phyloP scores from a whole-genome alignment of 2,329 filamentous ascomycete genomes.

The Chaetomium globosum region DNA sequence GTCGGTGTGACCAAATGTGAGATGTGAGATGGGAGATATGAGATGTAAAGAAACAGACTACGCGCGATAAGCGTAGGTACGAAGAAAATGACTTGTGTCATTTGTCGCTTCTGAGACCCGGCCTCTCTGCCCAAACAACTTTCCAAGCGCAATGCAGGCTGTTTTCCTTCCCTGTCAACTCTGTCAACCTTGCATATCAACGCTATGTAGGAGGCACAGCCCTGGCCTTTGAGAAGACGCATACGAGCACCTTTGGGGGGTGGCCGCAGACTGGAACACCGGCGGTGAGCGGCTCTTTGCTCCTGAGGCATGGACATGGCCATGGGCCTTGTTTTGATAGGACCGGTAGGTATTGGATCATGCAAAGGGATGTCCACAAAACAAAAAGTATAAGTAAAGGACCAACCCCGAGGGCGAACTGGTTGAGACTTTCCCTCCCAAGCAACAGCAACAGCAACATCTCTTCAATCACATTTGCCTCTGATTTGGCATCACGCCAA shows the following conservation, averaged over 20 bases:
- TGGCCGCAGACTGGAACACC: too few relatives aligned
- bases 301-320: too few relatives aligned
- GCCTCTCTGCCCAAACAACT: not conserved
- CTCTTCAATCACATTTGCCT: not conserved
- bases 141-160: not conserved
- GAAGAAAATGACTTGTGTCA: not conserved
- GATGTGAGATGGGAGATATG: too few relatives aligned
- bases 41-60: not conserved
- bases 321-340: too few relatives aligned
- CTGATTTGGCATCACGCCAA: not conserved
- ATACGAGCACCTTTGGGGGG: too few relatives aligned
- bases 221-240: too few relatives aligned
- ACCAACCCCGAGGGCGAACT: not conserved
- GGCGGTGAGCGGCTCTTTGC: too few relatives aligned
- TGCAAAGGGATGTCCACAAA: too few relatives aligned
- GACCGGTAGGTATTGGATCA: too few relatives aligned
- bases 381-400: not conserved
- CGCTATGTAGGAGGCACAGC: too few relatives aligned
- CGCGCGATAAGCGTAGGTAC: too few relatives aligned
- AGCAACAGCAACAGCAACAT: not conserved
- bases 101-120: not conserved
- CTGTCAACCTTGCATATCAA: too few relatives aligned
- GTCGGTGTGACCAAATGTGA: not conserved
- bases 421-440: not conserved
- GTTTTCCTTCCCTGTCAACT: not conserved